Percentiles rank a stretch among this genome's conserved stretches.
Conservation (phyloP, 1,139 yeast genomes). For the Geotrichum armillariae region DNA sequence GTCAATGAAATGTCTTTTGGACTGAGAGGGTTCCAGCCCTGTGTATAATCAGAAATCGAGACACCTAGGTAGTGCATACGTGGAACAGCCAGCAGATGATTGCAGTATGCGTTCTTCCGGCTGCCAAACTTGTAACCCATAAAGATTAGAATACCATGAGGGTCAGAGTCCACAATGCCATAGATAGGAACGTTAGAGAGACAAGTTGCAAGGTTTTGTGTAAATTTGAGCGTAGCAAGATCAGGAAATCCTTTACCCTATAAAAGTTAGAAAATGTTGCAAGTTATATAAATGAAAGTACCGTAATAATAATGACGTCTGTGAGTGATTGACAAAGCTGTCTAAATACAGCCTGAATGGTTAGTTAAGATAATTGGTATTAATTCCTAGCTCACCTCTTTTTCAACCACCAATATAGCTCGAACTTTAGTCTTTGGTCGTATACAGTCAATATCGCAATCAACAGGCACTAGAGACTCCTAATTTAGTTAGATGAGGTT, state of each 20-base stretch:
- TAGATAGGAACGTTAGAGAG: conserved; percentile 52
- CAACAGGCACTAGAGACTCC: conserved; percentile 21
- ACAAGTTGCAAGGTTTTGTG: conserved; percentile 49
- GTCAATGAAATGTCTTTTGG: conserved; percentile 43
- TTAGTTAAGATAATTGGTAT: conserved; percentile 3
- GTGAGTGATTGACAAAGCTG: conserved; percentile 25
- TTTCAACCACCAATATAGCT: conserved; percentile 59
- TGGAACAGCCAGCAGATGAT: conserved; percentile 20
- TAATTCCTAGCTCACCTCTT: conserved; percentile 46
- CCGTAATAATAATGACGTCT: conserved; percentile 43
- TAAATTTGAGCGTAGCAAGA: conserved; percentile 59
- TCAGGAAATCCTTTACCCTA: conserved; percentile 75
- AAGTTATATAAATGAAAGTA: conserved; percentile 7
- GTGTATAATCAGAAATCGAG: conserved; percentile 43
- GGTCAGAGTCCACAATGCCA: conserved; percentile 60
- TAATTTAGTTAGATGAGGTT: not conserved
- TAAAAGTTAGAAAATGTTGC: not conserved
- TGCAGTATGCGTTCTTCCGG: conserved; percentile 25
- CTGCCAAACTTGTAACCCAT: conserved; percentile 43
- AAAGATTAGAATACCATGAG: conserved; percentile 66
- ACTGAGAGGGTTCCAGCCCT: conserved; percentile 42
- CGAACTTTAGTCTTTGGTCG: conserved; percentile 21
- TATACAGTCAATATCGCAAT: conserved; percentile 18
- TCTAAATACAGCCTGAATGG: conserved; percentile 34
- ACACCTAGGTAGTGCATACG: conserved; percentile 39